Percentiles rank a stretch among this genome's conserved stretches.
Conservation (phyloP, 441 rosid species). For the Metrosideros polymorpha region DNA sequence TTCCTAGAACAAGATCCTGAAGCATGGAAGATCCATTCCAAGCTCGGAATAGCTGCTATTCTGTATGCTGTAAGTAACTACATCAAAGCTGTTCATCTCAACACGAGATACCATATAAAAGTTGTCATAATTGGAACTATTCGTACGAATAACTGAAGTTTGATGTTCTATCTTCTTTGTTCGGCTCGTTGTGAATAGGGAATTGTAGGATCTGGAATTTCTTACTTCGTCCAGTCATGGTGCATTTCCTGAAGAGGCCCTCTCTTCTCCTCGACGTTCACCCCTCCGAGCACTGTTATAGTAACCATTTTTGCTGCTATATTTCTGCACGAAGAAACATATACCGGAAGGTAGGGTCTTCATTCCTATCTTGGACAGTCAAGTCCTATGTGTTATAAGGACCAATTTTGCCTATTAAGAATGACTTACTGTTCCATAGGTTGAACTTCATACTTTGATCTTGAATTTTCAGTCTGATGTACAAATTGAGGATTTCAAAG, state of each 20-base stretch:
- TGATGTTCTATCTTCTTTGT: background rate
- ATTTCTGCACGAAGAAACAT: constrained; percentile 42
- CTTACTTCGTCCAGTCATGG: constrained; percentile 57
- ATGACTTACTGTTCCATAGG: background rate
- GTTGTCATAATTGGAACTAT: background rate
- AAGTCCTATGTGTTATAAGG: background rate
- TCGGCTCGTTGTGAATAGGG: constrained; percentile 24
- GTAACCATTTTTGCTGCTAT: constrained; percentile 43
- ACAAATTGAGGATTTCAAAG: background rate
- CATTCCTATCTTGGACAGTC: background rate
- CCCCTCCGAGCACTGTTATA: constrained; percentile 46
- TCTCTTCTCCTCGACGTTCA: constrained; percentile 51
- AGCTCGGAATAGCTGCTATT: constrained; percentile 26
- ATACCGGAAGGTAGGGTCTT: constrained; percentile 38
- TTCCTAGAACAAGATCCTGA: constrained; percentile 22
- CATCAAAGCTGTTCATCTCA: background rate
- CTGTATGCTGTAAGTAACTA: constrained; percentile 27
- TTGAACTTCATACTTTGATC: background rate
- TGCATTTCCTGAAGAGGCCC: constrained; percentile 53
- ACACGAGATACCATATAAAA: background rate
- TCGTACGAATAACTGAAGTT: background rate
- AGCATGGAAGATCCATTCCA: constrained; percentile 37
- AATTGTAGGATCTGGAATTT: constrained; percentile 30
- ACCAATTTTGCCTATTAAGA: background rate
- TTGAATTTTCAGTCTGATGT: background rate